phyloP scores from a whole-genome alignment of 2,329 filamentous ascomycete species.

The Clarireedia monteithiana region DNA sequence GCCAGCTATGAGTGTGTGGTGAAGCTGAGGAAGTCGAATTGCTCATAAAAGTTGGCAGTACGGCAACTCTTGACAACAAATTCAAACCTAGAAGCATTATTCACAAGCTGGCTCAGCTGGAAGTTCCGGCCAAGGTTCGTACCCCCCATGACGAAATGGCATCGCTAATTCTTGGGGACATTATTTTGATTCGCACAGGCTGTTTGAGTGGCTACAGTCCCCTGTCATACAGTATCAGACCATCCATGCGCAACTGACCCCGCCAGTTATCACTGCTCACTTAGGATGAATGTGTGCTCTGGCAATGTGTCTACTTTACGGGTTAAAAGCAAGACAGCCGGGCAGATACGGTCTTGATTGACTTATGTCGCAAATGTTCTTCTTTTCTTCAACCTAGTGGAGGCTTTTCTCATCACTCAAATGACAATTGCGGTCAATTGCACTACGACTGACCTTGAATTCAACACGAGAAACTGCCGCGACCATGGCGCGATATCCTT shows the following conservation, averaged over 20 bases:
- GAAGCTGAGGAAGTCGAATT: background rate
- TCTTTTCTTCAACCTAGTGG: no score
- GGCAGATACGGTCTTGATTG: no score
- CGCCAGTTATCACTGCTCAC: no score
- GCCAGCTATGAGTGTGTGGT: background rate
- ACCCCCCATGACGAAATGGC: conserved; percentile 2
- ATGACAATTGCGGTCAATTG: no score
- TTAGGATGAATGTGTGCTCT: background rate
- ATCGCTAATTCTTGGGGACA: background rate
- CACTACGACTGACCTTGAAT: background rate
- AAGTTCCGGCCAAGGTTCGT: background rate
- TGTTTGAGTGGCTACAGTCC: no score
- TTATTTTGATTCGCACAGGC: no score
- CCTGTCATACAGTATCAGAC: no score
- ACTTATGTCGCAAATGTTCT: no score
- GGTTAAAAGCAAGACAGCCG: no score
- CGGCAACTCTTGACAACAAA: background rate
- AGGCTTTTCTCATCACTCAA: no score
- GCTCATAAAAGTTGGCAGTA: conserved; percentile 13
- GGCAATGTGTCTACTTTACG: background rate
- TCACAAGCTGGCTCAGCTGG: background rate
- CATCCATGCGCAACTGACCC: no score
- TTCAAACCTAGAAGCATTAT: background rate
- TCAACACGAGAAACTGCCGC: background rate
- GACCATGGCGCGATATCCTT: conserved; percentile 19